Percentiles rank a stretch among this genome's conserved stretches.
phyloP scores from a whole-genome alignment of 345 rosid genomes.

The Rhodomyrtus tomentosa region DNA sequence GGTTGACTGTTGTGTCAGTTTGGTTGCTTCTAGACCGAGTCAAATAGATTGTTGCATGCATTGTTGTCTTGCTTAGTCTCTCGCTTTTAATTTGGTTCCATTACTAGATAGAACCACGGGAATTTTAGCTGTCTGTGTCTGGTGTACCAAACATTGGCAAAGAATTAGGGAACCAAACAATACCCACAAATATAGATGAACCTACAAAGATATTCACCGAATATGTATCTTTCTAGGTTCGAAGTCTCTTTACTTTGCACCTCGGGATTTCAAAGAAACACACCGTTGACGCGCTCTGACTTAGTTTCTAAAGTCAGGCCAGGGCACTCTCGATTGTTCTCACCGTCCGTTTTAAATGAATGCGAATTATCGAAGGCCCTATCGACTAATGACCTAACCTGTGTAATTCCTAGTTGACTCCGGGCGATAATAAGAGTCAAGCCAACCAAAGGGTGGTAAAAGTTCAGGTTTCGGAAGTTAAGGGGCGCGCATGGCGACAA shows the following conservation, averaged over 20 bases:
- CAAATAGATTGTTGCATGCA: background rate
- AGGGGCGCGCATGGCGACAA: no score
- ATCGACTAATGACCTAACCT: background rate
- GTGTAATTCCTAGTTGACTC: background rate
- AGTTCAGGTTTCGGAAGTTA: background rate
- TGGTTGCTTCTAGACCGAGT: background rate
- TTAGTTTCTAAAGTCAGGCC: background rate
- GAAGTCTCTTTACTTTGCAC: background rate
- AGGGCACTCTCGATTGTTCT: rapidly evolving
- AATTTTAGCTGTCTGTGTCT: background rate
- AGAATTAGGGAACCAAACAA: background rate
- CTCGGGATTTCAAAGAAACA: background rate
- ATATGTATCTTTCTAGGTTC: background rate
- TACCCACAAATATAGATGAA: background rate
- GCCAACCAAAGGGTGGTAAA: background rate
- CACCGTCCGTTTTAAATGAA: background rate
- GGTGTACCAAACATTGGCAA: background rate
- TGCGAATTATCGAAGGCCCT: background rate
- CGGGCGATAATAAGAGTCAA: background rate
- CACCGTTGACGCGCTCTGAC: background rate
- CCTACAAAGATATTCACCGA: background rate
- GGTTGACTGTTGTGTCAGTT: background rate
- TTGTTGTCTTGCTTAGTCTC: background rate
- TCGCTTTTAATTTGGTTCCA: background rate
- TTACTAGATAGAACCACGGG: background rate